Evolutionary conservation across 176 grass and related monocot genomes (phyloP), one percentile per base, ranked within the genome.

Genomic region (Pharus latifolius): DNA sequence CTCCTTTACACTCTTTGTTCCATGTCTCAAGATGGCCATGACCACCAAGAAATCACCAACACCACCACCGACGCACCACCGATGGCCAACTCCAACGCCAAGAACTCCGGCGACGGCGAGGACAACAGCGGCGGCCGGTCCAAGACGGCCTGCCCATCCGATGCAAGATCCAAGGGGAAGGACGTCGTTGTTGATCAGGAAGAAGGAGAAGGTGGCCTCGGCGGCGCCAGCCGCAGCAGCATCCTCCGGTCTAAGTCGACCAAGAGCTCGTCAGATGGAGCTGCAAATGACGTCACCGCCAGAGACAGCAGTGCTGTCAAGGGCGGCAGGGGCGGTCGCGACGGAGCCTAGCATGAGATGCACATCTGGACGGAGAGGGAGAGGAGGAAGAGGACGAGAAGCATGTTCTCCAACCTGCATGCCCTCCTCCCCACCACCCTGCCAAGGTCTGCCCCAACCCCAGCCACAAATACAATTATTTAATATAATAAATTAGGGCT

Each of bases 381-480:
- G 69, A 68, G 84, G 35, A 58, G 89, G 37, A 82, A 35, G 53
- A 56, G 49, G 73, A 81, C 84, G 73, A 88, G 54, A 49, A 57
- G 60, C 27, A 67, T 75, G 81, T 88, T 71, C 63, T 28, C 24
- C 27, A 65, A 46, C 10, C 84, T 92, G n/a, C 63, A 81, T 5
- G 49, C 37, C 15, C 77, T 92, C 19, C 59, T 92, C 15, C 84
- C 15, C 32, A 65, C 2, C 19, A 82, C 54, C 35, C 81, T 2
- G 49, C 50, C 3, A 84, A 81, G 78, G 69, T 85, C 35, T 38
- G 6, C 35, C 35, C 6, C 35, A 9, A 9, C 35, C 35, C 4
- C 6, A 9, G 4, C 8, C 35, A 38, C 35, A 4, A 4, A 5
- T 38, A 5, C 35, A 38, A 38, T 38, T 38, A n/a, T n/a, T n/a